These are phyloP conservation scores for Heritiera fomes DNA, from an alignment of 345 rosid species.

Conservation along the genomic window DNA sequence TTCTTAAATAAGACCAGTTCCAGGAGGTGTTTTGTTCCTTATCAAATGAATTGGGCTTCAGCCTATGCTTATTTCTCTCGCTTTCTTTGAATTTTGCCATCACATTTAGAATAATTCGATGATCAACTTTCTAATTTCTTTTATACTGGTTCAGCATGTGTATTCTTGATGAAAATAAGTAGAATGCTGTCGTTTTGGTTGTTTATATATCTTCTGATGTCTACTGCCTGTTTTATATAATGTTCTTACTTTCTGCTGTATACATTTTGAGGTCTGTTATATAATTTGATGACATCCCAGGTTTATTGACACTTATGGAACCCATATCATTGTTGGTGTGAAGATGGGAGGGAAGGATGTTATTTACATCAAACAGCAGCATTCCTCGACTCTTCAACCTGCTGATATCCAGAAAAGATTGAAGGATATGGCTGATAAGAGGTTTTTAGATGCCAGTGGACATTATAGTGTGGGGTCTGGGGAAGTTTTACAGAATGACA, in stretches of 20 bases:
- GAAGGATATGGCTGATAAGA: slow-evolving; percentile 71
- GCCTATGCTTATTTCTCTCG: not conserved
- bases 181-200: not conserved
- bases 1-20: not conserved
- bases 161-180: not conserved
- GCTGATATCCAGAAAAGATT: slow-evolving; percentile 63
- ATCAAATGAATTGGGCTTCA: not conserved
- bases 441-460: slow-evolving; percentile 51
- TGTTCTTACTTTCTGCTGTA: not conserved
- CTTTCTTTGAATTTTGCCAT: not conserved
- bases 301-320: slow-evolving; percentile 68
- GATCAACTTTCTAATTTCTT: not conserved
- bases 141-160: not conserved
- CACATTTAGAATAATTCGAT: too few species aligned
- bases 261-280: not conserved
- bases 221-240: not conserved
- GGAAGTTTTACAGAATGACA: slow-evolving; percentile 35
- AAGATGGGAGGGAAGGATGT: slow-evolving; percentile 91
- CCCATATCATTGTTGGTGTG: slow-evolving; percentile 70
- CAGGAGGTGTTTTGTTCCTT: not conserved
- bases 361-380: slow-evolving; percentile 64
- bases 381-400: slow-evolving; percentile 58
- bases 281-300: slow-evolving; percentile 35
- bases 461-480: slow-evolving; percentile 43
- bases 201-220: not conserved